Evolutionary conservation across 306 rosid species (phyloP).

Genomic region (Acmispon strigosus): DNA sequence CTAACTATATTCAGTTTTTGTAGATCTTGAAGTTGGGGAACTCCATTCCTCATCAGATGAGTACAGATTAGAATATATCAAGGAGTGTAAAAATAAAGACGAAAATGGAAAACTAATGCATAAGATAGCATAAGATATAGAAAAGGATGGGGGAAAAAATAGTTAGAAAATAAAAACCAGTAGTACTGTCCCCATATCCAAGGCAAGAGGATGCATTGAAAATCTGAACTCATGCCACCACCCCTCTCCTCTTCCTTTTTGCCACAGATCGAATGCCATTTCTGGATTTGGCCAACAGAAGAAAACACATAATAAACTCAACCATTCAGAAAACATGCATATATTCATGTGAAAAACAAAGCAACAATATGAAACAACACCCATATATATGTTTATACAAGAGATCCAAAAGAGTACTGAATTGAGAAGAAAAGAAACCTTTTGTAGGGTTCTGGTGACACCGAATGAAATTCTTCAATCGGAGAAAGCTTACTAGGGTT

Average conservation of each 20-base stretch:
- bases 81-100: not conserved
- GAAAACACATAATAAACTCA: not conserved
- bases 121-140: no score
- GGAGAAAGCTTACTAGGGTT: conserved; percentile 17
- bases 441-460: not conserved
- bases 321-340: not conserved
- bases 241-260: not conserved
- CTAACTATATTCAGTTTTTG: not conserved
- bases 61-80: not conserved
- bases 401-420: not conserved
- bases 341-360: not conserved
- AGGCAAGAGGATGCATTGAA: no score
- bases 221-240: no score
- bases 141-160: not conserved
- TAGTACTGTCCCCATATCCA: no score
- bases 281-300: not conserved
- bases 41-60: not conserved
- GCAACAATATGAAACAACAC: not conserved
- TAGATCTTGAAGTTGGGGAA: not conserved
- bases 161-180: not conserved
- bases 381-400: not conserved
- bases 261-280: not conserved
- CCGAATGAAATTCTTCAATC: not conserved
- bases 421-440: not conserved
- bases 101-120: not conserved